Evolutionary conservation across 2,329 filamentous ascomycete species (phyloP).

Genomic region (Fusarium torreyae): DNA sequence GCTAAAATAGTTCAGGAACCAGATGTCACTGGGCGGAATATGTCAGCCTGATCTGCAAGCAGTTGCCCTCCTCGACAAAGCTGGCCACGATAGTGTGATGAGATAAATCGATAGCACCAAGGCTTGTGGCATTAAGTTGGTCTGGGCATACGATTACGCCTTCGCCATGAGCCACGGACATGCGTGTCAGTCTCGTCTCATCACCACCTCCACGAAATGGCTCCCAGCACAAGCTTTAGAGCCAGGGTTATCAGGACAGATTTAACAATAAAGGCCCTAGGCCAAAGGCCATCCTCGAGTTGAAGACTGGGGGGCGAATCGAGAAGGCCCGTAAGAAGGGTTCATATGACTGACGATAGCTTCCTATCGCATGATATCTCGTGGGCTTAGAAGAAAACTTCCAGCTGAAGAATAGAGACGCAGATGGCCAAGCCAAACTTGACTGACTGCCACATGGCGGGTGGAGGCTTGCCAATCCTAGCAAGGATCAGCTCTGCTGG

Average conservation of each 20-base stretch:
- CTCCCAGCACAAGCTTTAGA: conserved; percentile 37
- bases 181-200: conserved; percentile 25
- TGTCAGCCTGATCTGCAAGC: conserved; percentile 30
- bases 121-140: conserved; percentile 26
- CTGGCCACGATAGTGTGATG: conserved; percentile 27
- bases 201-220: conserved; percentile 34
- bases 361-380: conserved; percentile 23
- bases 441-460: conserved; percentile 34
- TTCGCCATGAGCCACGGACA: conserved; percentile 23
- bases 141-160: conserved; percentile 39
- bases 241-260: conserved; percentile 34
- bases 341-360: conserved; percentile 17
- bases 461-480: conserved; percentile 32
- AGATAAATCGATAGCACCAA: conserved; percentile 34
- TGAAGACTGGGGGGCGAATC: conserved; percentile 15
- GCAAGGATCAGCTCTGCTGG: conserved; percentile 18
- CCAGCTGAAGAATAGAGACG: conserved; percentile 14
- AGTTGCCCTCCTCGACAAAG: conserved; percentile 20
- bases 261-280: conserved; percentile 25
- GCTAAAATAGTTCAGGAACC: conserved; percentile 21
- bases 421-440: conserved; percentile 13
- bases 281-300: conserved; percentile 20
- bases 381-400: conserved; percentile 17
- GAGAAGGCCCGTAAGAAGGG: conserved; percentile 27
- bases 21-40: conserved; percentile 21